Percentiles rank a stretch among this genome's conserved stretches.
These are phyloP conservation scores for Yarrowia sp. DNA, from an alignment of 805 yeast genomes.

Conservation along the genomic window DNA sequence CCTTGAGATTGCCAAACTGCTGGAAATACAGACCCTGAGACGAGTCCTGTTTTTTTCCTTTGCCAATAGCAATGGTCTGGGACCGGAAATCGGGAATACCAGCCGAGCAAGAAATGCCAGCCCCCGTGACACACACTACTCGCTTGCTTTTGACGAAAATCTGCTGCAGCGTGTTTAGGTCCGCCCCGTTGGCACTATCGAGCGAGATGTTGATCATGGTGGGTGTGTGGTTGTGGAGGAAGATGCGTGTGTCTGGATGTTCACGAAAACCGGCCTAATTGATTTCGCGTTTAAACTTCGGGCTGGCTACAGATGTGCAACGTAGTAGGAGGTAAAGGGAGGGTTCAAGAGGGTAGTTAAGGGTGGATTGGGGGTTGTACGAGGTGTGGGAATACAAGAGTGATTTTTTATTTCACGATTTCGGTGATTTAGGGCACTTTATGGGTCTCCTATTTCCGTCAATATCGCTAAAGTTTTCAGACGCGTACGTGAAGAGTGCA, in stretches of 20 bases:
- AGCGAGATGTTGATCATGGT: neutral
- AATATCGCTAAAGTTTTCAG: too few relatives aligned
- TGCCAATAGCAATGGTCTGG: slow-evolving; percentile 2
- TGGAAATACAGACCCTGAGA: slow-evolving; percentile 19
- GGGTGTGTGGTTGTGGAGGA: neutral
- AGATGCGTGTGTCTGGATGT: neutral
- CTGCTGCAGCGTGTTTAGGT: slow-evolving; percentile 43
- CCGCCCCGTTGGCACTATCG: neutral
- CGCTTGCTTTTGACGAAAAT: slow-evolving; percentile 49
- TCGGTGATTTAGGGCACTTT: too few relatives aligned
- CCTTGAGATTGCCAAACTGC: slow-evolving; percentile 46
- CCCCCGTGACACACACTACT: slow-evolving; percentile 80
- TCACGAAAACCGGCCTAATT: neutral
- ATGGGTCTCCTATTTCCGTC: too few relatives aligned
- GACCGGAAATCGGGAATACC: slow-evolving; percentile 65
- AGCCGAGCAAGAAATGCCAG: slow-evolving; percentile 95
- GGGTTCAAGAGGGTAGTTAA: neutral
- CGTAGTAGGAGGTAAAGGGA: neutral
- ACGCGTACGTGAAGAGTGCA: too few relatives aligned
- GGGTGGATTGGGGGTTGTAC: too few relatives aligned
- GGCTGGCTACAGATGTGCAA: slow-evolving; percentile 1
- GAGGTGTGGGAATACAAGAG: too few relatives aligned
- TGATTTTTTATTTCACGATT: too few relatives aligned
- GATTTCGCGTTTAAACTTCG: slow-evolving; percentile 22
- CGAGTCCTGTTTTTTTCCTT: neutral